These are phyloP conservation scores for Aspergillus tamarii DNA, from an alignment of 2,329 filamentous ascomycete genomes.

Conservation along the genomic window DNA sequence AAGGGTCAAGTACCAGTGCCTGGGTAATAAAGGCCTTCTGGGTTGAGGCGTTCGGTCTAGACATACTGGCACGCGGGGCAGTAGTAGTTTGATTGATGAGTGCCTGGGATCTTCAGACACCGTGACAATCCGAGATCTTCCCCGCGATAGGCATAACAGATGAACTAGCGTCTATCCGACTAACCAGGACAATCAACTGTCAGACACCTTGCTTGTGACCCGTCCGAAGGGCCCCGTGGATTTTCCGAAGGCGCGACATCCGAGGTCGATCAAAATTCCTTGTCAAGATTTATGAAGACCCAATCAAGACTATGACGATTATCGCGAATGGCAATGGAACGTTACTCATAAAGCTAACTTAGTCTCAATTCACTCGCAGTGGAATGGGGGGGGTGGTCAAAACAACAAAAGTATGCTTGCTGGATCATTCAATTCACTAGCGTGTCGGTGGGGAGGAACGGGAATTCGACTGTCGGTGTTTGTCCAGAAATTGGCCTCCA, in stretches of 20 bases:
- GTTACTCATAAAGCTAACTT: background rate
- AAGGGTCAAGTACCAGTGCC: conserved; percentile 33
- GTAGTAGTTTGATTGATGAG: conserved; percentile 9
- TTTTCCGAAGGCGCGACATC: conserved; percentile 17
- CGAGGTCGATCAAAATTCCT: conserved; percentile 18
- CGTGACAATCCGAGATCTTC: conserved; percentile 10
- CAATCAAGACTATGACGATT: conserved; percentile 3
- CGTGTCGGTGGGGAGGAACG: conserved; percentile 22
- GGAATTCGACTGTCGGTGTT: conserved; percentile 13
- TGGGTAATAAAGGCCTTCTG: conserved; percentile 33
- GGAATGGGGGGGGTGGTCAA: background rate
- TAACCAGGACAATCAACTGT: background rate
- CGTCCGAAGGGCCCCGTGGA: conserved; percentile 19
- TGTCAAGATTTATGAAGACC: conserved; percentile 7
- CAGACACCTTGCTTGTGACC: conserved; percentile 9
- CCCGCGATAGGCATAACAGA: conserved; percentile 11
- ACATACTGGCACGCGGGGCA: conserved; percentile 29
- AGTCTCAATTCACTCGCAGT: background rate
- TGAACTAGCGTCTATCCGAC: conserved; percentile 16
- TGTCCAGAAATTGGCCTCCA: background rate
- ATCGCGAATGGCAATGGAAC: background rate
- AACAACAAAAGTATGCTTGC: background rate
- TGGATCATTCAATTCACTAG: background rate
- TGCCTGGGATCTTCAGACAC: conserved; percentile 13
- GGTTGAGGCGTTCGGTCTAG: conserved; percentile 28